These are phyloP conservation scores for Dendrobium catenatum DNA, from an alignment of 106 monocot species.

Conservation along the genomic window DNA sequence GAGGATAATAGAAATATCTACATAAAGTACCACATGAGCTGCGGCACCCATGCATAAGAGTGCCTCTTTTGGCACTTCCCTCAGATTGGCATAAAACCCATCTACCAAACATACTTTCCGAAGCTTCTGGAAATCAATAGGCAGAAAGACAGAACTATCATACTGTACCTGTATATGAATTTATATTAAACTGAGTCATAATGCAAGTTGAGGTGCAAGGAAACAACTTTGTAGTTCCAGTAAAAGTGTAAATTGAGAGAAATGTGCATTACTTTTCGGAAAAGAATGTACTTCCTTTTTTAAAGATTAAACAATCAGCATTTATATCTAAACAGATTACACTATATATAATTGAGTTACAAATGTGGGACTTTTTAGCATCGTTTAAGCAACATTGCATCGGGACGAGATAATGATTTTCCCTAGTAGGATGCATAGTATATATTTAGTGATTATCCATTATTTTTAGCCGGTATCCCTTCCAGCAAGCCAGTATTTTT, in stretches of 20 bases:
- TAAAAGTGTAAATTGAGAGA: neutral
- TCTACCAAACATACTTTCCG: slow-evolving; percentile 42
- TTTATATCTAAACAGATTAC: neutral
- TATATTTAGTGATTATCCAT: neutral
- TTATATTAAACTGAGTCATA: neutral
- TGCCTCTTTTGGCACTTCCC: slow-evolving; percentile 70
- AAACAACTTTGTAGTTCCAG: neutral
- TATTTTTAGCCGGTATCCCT: too few relatives aligned
- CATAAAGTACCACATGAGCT: slow-evolving; percentile 49
- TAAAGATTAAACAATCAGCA: neutral
- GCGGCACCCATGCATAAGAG: slow-evolving; percentile 81
- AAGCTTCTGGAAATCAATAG: slow-evolving; percentile 62
- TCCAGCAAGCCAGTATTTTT: too few relatives aligned
- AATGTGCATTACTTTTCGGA: neutral
- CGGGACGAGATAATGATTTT: neutral
- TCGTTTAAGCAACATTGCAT: neutral
- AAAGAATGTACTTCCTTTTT: neutral
- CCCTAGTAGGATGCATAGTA: neutral
- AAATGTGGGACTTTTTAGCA: neutral
- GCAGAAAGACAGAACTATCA: slow-evolving; percentile 58
- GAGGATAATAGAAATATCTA: neutral
- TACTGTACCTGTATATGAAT: slow-evolving; percentile 52
- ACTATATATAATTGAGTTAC: neutral
- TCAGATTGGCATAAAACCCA: slow-evolving; percentile 44
- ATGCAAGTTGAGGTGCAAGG: neutral